Evolutionary conservation across 352 stramenopile genomes (phyloP), one percentile per base, ranked within the genome.

Genomic region (Globisporangium barbulae): DNA sequence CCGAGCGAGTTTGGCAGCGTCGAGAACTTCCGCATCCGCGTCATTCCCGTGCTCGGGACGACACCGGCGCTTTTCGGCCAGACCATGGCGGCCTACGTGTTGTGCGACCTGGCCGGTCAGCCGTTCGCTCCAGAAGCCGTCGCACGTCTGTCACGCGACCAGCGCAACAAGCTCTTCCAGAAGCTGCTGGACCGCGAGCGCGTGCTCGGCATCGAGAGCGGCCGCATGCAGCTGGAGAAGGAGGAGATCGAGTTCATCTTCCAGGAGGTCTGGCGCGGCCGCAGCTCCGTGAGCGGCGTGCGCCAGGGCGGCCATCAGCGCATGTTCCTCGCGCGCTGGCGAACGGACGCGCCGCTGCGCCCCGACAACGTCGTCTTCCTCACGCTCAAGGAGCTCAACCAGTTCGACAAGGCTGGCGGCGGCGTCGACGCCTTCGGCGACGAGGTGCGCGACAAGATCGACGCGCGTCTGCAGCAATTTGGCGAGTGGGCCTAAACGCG

Each of bases 51-150:
- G 25, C 74, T 99, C 8, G 96, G 97, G 33, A 91, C 78, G 63
- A 91, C 89, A 75, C 98, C 98, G 0, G 96, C 97, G 37, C 96
- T 99, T 59, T 98, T 99, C 74, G 96, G 97, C n/a, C 95, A 99
- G 72, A 88, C 96, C 22, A 97, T 99, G 79, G 97, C 97, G 2
- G 86, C 95, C 7, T 94, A 94, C 69, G 90, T 98, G 44, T 72
- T 99, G 22, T 98, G 94, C 63, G 89, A 98, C 48, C 66, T 99
- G 19, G 95, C 94, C 33, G 76, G 86, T 10, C 90, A 98, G 49
- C 91, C 91, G 44, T 96, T 99, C 69, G 76, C 65, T 33, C 83
- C 85, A 0, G 83, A 93, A 61, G 76, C 80, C 21, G 70, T 91
- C 5, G 79, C 75, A n/a, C 71, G 83, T 31, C 68, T 94, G 49